Percentiles rank a stretch among this genome's conserved stretches.
Conservation (phyloP, 2,329 filamentous ascomycete genomes). For the Leptographium wingfieldii region DNA sequence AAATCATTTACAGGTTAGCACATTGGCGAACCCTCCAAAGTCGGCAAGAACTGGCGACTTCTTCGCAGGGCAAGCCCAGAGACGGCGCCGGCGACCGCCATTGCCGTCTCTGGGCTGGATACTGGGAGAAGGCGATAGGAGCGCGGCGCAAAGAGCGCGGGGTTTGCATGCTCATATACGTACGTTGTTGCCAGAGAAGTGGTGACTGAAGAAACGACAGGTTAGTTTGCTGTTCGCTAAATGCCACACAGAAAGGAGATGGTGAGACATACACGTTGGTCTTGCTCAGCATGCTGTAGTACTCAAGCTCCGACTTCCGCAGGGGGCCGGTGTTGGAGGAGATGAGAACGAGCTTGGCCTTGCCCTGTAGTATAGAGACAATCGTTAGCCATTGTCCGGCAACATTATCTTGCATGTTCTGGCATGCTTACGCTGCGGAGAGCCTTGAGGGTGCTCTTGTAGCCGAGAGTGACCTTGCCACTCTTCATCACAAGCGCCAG, state of each 20-base stretch:
- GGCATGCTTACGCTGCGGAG: conserved; percentile 10
- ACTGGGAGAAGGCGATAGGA: conserved; percentile 10
- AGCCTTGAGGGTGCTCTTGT: conserved; percentile 53
- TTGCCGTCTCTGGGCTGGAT: conserved; percentile 16
- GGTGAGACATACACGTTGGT: conserved; percentile 47
- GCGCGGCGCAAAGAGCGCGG: not conserved
- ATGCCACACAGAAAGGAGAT: not conserved
- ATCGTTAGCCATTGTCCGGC: too few species aligned
- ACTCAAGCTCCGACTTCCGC: conserved; percentile 95
- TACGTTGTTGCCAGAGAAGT: conserved; percentile 98
- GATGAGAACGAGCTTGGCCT: conserved; percentile 93
- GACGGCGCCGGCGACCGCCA: conserved; percentile 8
- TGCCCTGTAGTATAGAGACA: conserved; percentile 37
- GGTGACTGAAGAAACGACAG: conserved; percentile 40
- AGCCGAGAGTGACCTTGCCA: conserved; percentile 75
- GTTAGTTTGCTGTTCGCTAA: not conserved
- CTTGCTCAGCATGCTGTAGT: conserved; percentile 88
- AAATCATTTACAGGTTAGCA: conserved; percentile 38
- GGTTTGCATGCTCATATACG: conserved; percentile 31
- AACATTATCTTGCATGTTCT: not conserved
- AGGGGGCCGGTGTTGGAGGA: conserved; percentile 94
- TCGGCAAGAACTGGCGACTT: conserved; percentile 53
- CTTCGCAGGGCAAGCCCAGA: conserved; percentile 68
- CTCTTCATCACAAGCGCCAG: conserved; percentile 52
- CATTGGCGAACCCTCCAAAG: conserved; percentile 71